Base-by-base conservation (phyloP, 129 eudicot genomes). In the Lactuca saligna region DNA sequence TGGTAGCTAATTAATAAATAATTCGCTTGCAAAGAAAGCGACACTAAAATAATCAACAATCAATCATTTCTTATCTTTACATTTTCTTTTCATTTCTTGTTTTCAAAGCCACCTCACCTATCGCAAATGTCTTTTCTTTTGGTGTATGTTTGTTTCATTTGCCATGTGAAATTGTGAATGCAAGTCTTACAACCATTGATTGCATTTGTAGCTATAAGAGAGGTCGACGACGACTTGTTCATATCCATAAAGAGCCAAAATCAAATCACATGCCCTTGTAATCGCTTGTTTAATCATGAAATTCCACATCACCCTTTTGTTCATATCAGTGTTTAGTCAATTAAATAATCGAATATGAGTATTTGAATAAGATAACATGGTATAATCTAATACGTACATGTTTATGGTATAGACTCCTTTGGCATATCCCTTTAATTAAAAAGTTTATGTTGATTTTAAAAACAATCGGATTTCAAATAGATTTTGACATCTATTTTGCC, bases 11-110 rank as follows among this genome's bases (percentile, higher is more conserved):
- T 60, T 67, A 68, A 51, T 16, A 41, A 68, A 68, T 29, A 46
- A 35, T 17, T 51, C 64, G 54, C 75, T 76, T 76, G 69, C 39
- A 68, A 64, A 61, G 75, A 76, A 60, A 76, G 75, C 64, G 74
- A 76, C 80, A 51, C 54, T 51, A 68, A 68, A 76, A 46, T 61
- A 38, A 76, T 68, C 80, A 53, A 75, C 57, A 35, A 68, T 76
- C 80, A 61, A 68, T 76, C 75, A 60, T 76, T 68, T 51, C 80
- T 75, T 76, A 76, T 76, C 80, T 61, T 61, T 60, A 35, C 46
- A 66, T 66, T 54, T 59, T 49, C 59, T 17, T 48, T 57, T 50
- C 54, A 44, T 75, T 76, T 68, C 69, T 25, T 68, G 69, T 76
- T 76, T 75, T 29, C 58, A 76, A 76, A 76, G 80, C 80, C 68